Conservation (phyloP, 441 rosid species). For the Gossypium schwendimanii region DNA sequence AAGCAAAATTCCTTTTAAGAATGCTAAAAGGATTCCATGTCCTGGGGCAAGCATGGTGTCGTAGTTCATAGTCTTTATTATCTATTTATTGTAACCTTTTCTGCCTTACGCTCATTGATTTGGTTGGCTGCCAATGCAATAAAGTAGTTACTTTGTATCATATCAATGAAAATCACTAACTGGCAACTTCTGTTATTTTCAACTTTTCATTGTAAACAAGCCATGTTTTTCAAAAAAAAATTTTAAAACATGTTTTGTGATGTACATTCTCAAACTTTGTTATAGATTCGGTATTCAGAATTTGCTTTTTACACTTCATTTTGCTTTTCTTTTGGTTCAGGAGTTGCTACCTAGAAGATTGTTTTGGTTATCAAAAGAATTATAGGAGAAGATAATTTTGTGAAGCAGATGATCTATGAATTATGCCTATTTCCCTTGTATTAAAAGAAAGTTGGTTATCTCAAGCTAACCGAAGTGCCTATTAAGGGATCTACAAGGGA, state of each 20-base stretch:
- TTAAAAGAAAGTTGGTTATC: constrained; percentile 44
- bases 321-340: constrained; percentile 39
- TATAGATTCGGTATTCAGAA: neutral
- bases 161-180: neutral
- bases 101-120: neutral
- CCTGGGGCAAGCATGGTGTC: neutral
- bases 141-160: neutral
- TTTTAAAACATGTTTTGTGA: neutral
- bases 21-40: neutral
- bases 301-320: constrained; percentile 2
- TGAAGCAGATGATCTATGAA: constrained; percentile 57
- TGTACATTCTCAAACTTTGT: neutral
- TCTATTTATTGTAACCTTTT: neutral
- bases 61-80: neutral
- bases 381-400: constrained; percentile 24
- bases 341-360: constrained; percentile 75
- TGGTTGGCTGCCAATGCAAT: neutral
- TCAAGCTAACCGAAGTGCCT: constrained; percentile 59
- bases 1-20: neutral
- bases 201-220: no score
- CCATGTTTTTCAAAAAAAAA: no score
- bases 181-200: neutral
- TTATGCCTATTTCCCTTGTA: constrained; percentile 27
- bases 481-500: constrained; percentile 44
- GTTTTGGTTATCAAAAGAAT: constrained; percentile 38